Percentiles rank a stretch among this genome's conserved stretches.
These are phyloP conservation scores for Talaromyces amestolkiae DNA, from an alignment of 2,329 filamentous ascomycete species.

Conservation along the genomic window DNA sequence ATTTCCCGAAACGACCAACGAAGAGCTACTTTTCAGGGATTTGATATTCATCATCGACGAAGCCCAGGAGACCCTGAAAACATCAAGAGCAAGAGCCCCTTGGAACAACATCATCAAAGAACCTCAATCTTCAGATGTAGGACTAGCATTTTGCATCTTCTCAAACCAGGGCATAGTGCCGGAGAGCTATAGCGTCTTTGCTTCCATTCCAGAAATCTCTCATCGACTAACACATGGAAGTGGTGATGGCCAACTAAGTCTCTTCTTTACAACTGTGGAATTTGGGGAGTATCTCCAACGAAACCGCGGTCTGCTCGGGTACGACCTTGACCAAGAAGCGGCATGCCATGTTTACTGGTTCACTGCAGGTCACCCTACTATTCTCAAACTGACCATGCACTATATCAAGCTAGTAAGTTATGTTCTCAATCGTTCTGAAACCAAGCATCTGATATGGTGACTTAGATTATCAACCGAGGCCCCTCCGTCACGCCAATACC, in stretches of 20 bases:
- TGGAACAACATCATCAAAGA: constrained; percentile 9
- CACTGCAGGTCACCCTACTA: constrained; percentile 11
- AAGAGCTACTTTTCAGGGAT: background rate
- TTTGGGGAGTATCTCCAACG: background rate
- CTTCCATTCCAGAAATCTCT: constrained; percentile 9
- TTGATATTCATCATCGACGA: constrained; percentile 12
- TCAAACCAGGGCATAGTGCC: background rate
- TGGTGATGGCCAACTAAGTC: background rate
- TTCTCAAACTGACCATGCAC: background rate
- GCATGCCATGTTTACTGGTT: constrained; percentile 4
- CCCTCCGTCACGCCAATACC: background rate
- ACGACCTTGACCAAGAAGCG: background rate
- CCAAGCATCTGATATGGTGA: background rate
- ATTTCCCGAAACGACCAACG: background rate
- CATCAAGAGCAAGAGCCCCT: background rate
- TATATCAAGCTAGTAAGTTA: constrained; percentile 12
- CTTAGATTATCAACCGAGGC: background rate
- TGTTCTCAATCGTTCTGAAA: background rate
- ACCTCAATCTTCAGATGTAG: background rate
- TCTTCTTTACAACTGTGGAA: background rate
- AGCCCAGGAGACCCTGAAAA: constrained; percentile 5
- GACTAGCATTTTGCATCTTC: constrained; percentile 5
- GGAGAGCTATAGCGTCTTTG: background rate
- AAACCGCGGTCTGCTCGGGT: background rate
- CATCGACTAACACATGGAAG: constrained; percentile 6